phyloP scores from a whole-genome alignment of 495 filamentous ascomycete genomes.

The Podospora bellae-mahoneyi region DNA sequence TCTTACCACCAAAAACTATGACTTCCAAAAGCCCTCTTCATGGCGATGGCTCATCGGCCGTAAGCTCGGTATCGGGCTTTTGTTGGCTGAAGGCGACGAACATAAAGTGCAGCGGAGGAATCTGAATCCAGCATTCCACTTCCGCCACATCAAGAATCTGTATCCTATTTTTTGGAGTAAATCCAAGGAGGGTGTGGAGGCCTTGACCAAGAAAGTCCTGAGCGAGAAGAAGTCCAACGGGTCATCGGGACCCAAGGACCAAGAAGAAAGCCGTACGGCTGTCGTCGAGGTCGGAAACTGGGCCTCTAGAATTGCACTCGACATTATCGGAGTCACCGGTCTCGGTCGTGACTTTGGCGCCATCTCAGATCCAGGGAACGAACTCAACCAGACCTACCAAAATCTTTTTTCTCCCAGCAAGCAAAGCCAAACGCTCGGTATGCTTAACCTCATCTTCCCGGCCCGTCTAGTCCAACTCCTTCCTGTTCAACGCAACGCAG shows the following conservation, averaged over 20 bases:
- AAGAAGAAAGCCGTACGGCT: conserved; percentile 28
- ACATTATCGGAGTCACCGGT: conserved; percentile 81
- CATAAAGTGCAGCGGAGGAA: conserved; percentile 79
- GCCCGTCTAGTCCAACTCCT: conserved; percentile 49
- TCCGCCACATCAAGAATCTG: conserved; percentile 80
- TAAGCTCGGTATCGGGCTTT: conserved; percentile 69
- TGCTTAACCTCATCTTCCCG: conserved; percentile 49
- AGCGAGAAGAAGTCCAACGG: conserved; percentile 10
- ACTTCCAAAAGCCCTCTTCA: conserved; percentile 68
- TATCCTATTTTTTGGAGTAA: conserved; percentile 84
- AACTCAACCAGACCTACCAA: conserved; percentile 65
- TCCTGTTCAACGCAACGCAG: conserved; percentile 65
- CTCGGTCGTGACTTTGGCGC: conserved; percentile 78
- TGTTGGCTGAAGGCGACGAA: conserved; percentile 82
- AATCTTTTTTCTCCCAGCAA: conserved; percentile 49
- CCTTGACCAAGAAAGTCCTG: conserved; percentile 42
- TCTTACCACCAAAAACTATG: conserved; percentile 67
- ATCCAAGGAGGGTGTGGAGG: conserved; percentile 43
- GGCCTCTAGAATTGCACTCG: conserved; percentile 72
- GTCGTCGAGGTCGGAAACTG: conserved; percentile 67
- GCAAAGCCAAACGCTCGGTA: conserved; percentile 42
- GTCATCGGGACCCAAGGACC: conserved; percentile 38
- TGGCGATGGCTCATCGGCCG: conserved; percentile 56
- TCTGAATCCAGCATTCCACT: conserved; percentile 80
- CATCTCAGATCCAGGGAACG: conserved; percentile 59